A percentile compares a stretch with the other conserved stretches of the same genome.
These are phyloP conservation scores for Paramecium biaurelia DNA, from an alignment of 73 alveolate genomes.

Conservation along the genomic window DNA sequence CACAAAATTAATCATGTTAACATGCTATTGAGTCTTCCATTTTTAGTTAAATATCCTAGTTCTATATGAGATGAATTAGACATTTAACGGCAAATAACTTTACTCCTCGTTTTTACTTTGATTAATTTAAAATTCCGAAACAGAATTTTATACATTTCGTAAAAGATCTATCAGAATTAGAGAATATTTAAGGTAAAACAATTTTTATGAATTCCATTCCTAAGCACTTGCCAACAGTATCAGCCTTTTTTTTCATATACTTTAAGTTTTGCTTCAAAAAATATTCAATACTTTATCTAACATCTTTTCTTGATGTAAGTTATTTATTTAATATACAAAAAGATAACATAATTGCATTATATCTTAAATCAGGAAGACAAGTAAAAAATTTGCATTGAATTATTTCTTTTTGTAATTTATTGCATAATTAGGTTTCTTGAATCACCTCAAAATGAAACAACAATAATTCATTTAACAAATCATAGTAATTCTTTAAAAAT, in stretches of 20 bases:
- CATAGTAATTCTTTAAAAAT: neutral
- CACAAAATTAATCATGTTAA: neutral
- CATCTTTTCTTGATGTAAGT: neutral
- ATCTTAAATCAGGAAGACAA: neutral
- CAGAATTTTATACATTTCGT: neutral
- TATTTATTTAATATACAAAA: neutral
- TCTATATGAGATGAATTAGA: neutral
- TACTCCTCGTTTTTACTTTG: neutral
- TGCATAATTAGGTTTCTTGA: neutral
- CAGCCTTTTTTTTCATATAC: neutral
- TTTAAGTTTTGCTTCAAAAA: constrained; percentile 1
- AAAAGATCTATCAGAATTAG: neutral
- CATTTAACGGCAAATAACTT: neutral
- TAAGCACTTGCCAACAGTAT: neutral
- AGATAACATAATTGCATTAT: neutral
- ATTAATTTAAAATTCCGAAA: neutral
- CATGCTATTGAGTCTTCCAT: neutral
- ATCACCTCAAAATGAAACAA: neutral
- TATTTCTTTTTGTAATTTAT: neutral
- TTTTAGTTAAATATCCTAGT: neutral
- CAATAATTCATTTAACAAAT: neutral
- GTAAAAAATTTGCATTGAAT: neutral
- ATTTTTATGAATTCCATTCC: neutral
- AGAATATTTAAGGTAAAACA: neutral
- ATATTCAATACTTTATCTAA: neutral